Evolutionary conservation across 805 yeast genomes (phyloP), one percentile per base, ranked within the genome.

Genomic region (Debaryomyces maramus): DNA sequence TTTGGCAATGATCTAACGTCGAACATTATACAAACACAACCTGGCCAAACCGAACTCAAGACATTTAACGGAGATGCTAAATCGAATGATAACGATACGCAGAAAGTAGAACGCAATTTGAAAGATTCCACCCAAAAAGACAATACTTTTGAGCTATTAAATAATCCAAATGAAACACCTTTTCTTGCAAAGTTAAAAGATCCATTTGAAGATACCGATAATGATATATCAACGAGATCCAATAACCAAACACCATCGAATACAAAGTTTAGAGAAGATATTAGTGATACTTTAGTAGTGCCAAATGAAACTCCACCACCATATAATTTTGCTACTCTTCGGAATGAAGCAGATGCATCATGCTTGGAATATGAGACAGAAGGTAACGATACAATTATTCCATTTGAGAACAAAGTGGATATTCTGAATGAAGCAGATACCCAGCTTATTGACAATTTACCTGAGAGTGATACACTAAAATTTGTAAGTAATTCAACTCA

Each of bases 1-100:
- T 63, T 63, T 48, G 68, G 63, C 14, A 51, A 45, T 33, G 58
- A 51, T 15, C 22, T 18, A 3, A 23, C 35, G 17, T 14, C 19
- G 10, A 23, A n/a, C n/a, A 2, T 17, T 24, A 10, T 6, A 9
- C 14, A 19, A n/a, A 15, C 19, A 10, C 23, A 26, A 13, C 8
- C 10, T 23, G 28, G 18, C 10, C 23, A 15, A 17, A 24, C 11
- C 11, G 28, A 5, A 17, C 18, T 6, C 7, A 26, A 11, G 16
- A 17, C 7, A 15, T 26, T 34, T 24, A 28, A 24, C 4, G 11
- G 15, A 8, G 16, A 16, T 4, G 18, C n/a, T 4, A 23, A 26
- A 14, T 23, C 19, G 11, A 34, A 26, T 6, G 33, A 20, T 9
- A 3, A 15, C 11, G 24, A n/a, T 3, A 27, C 31, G 10, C 31